Evolutionary conservation across 768 basidiomycete genomes (phyloP).

Genomic region (Gloeostereum incarnatum): DNA sequence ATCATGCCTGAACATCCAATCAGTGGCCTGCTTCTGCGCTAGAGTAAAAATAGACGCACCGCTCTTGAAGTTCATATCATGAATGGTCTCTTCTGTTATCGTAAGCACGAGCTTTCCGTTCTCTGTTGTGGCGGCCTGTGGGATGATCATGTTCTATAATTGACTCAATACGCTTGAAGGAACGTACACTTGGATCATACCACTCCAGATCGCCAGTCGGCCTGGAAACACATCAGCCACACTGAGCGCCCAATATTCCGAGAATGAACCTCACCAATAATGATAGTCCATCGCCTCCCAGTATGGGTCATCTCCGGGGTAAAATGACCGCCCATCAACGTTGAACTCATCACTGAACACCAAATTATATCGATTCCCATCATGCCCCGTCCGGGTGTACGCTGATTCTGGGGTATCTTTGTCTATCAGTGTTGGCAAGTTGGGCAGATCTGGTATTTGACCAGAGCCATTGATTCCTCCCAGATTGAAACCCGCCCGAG

Average conservation of each 20-base stretch:
- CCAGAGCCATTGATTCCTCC: constrained; percentile 85
- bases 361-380: constrained; percentile 73
- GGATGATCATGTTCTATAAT: constrained; percentile 4
- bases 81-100: constrained; percentile 55
- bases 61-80: constrained; percentile 79
- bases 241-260: no score
- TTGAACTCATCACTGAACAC: constrained; percentile 88
- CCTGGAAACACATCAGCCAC: no score
- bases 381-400: constrained; percentile 50
- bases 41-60: constrained; percentile 38
- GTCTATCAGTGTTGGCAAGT: constrained; percentile 68
- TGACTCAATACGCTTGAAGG: neutral
- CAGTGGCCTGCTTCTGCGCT: constrained; percentile 26
- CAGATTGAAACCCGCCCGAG: constrained; percentile 64
- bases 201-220: constrained; percentile 76
- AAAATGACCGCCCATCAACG: constrained; percentile 58
- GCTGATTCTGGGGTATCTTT: constrained; percentile 56
- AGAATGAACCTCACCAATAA: no score
- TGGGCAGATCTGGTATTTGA: constrained; percentile 72
- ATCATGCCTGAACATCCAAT: constrained; percentile 52
- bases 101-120: constrained; percentile 78
- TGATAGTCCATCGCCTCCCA: no score
- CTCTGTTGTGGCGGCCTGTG: constrained; percentile 59
- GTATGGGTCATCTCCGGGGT: constrained; percentile 67
- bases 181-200: constrained; percentile 63